These are phyloP conservation scores for Pisolithus orientalis DNA, from an alignment of 768 basidiomycete species.

Conservation along the genomic window DNA sequence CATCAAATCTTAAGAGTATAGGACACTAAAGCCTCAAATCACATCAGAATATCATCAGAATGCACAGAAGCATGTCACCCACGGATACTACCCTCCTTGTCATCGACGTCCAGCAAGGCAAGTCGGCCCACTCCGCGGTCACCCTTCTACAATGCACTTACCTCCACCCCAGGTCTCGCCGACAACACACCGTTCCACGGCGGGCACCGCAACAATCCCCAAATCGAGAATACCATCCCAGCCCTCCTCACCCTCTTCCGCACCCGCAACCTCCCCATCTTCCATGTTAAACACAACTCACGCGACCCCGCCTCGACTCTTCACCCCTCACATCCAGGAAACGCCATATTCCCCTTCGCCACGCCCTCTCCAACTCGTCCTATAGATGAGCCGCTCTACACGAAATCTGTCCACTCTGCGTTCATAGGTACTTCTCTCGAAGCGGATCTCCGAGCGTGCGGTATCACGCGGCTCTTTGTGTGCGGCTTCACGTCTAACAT, in stretches of 20 bases:
- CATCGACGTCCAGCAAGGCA: constrained; percentile 17
- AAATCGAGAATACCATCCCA: constrained; percentile 1
- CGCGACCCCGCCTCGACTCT: constrained; percentile 6
- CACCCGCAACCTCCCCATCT: constrained; percentile 8
- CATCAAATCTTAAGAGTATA: no score
- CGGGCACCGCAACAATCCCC: constrained; percentile 10
- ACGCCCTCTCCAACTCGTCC: constrained; percentile 1
- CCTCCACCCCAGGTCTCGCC: not conserved
- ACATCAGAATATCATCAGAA: no score
- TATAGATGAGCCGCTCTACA: constrained; percentile 12
- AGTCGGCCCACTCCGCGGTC: not conserved
- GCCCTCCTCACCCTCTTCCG: constrained; percentile 14
- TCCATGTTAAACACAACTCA: constrained; percentile 18
- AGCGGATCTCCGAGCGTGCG: constrained; percentile 7
- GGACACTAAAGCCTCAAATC: no score
- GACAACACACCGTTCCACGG: not conserved
- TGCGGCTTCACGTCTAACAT: constrained; percentile 17
- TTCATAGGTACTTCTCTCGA: constrained; percentile 24
- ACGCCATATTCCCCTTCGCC: constrained; percentile 9
- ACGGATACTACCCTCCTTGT: constrained; percentile 6
- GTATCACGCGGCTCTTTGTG: constrained; percentile 17
- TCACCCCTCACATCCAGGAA: constrained; percentile 10
- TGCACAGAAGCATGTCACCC: not conserved
- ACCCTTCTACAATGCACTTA: not conserved
- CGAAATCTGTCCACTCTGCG: constrained; percentile 18